Evolutionary conservation across 768 basidiomycete species (phyloP), one percentile per base, ranked within the genome.

Genomic region (Trametes gibbosa): DNA sequence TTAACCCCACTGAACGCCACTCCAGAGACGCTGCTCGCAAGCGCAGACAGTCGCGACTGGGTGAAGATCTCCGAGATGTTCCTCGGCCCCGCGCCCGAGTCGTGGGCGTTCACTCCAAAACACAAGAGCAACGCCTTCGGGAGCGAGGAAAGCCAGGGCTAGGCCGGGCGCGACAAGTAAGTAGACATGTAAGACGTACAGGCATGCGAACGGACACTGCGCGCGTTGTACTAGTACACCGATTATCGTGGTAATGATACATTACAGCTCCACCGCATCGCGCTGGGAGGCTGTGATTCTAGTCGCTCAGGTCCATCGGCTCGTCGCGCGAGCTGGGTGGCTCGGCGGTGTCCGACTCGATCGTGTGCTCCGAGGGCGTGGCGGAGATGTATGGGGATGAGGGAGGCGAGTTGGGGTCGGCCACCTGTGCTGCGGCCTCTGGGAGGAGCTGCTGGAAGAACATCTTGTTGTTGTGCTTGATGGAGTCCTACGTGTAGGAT

Each of bases 41-140:
- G 91, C 66, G 78, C 80, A 2, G 82, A 91, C 67, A 87, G 89
- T 68, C 76, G 79, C 39, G 92, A 95, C 68, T 96, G 95, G 95
- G 89, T 95, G 41, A 91, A 86, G 75, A 86, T 99, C 46, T 90
- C 90, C 1, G 92, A 95, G 74, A 95, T 96, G 90, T 97, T 97
- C 75, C 75, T 98, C 24, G 96, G 95, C 0, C 88, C 88, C 56
- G 82, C 84, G 1, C 95, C 92, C 1, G 90, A 90, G 59, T 76
- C 82, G 3, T 96, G 92, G 86, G 74, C 76, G 7, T 98, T 97
- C 73, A 85, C 84, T 14, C 94, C 95, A 1, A 98, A 97, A 73
- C 95, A 98, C 75, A 95, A 92, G 75, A 95, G 92, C 63, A 98
- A 97, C 70, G 77, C 90, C 1, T 80, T 85, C 70, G 77, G 74